phyloP scores from a whole-genome alignment of 2,329 filamentous ascomycete species.

The Aspergillus pseudoviridinutans region DNA sequence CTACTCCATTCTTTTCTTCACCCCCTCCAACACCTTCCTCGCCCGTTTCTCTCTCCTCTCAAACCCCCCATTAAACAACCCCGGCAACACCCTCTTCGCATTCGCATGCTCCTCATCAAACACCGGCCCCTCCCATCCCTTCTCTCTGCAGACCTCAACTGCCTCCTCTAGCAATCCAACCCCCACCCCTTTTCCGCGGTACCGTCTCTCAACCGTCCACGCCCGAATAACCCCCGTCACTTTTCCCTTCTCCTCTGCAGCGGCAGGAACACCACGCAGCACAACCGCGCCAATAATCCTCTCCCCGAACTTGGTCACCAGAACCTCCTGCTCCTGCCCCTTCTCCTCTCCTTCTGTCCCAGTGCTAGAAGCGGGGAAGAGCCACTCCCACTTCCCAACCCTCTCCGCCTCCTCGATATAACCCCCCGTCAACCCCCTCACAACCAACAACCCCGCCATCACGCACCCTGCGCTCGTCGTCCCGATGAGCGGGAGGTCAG shows the following conservation, averaged over 20 bases:
- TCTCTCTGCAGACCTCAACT: constrained; percentile 62
- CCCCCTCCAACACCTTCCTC: constrained; percentile 27
- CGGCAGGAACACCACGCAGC: constrained; percentile 35
- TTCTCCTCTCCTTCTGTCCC: neutral
- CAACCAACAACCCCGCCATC: constrained; percentile 59
- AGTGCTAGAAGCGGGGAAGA: constrained; percentile 31
- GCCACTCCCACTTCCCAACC: constrained; percentile 58
- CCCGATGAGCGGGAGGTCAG: constrained; percentile 5
- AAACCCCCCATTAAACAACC: constrained; percentile 60
- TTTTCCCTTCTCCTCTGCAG: neutral
- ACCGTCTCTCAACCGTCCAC: constrained; percentile 72
- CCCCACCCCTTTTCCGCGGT: constrained; percentile 69
- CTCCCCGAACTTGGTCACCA: constrained; percentile 58
- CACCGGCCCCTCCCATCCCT: constrained; percentile 63
- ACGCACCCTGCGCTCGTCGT: constrained; percentile 51
- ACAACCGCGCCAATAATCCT: constrained; percentile 69
- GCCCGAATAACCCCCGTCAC: constrained; percentile 59
- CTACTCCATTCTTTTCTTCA: neutral
- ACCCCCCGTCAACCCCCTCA: constrained; percentile 57
- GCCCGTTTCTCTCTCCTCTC: constrained; percentile 57
- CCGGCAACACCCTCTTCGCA: constrained; percentile 59
- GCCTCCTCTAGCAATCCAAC: constrained; percentile 69
- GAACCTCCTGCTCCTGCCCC: constrained; percentile 49
- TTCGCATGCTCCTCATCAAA: constrained; percentile 79
- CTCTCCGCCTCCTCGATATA: constrained; percentile 63